Evolutionary conservation across 2,329 filamentous ascomycete species (phyloP).

Genomic region (Grosmannia clavigera): DNA sequence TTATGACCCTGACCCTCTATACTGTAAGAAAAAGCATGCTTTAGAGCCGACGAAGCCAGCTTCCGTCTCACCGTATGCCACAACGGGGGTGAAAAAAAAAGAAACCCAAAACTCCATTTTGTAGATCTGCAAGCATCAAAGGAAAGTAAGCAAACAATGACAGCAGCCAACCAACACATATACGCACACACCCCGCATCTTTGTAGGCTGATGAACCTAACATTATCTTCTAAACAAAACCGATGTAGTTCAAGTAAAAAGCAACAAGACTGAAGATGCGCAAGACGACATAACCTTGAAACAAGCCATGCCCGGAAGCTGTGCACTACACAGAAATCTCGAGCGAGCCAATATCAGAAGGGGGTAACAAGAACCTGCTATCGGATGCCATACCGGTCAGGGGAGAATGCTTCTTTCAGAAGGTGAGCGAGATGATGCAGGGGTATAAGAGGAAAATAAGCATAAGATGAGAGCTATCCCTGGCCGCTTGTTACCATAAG

Average conservation of each 20-base stretch:
- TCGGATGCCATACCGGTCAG: background rate
- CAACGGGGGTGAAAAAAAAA: background rate
- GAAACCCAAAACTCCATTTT: background rate
- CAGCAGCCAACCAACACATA: background rate
- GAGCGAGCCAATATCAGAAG: background rate
- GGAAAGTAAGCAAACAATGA: background rate
- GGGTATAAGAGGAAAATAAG: background rate
- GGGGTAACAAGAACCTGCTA: background rate
- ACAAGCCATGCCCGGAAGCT: background rate
- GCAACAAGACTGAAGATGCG: background rate
- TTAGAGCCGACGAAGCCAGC: background rate
- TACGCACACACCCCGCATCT: background rate
- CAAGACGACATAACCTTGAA: too few species aligned
- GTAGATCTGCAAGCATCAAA: background rate
- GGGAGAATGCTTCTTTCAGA: background rate
- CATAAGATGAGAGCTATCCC: background rate
- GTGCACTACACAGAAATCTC: background rate
- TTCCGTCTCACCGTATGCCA: slow-evolving; percentile 1
- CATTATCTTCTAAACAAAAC: background rate
- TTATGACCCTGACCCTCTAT: background rate
- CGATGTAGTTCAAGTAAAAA: background rate
- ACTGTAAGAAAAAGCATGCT: background rate
- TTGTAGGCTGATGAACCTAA: background rate
- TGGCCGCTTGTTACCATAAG: background rate
- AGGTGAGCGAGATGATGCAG: background rate